phyloP scores from a whole-genome alignment of 148 eudicot species.

The Cornus kousa region DNA sequence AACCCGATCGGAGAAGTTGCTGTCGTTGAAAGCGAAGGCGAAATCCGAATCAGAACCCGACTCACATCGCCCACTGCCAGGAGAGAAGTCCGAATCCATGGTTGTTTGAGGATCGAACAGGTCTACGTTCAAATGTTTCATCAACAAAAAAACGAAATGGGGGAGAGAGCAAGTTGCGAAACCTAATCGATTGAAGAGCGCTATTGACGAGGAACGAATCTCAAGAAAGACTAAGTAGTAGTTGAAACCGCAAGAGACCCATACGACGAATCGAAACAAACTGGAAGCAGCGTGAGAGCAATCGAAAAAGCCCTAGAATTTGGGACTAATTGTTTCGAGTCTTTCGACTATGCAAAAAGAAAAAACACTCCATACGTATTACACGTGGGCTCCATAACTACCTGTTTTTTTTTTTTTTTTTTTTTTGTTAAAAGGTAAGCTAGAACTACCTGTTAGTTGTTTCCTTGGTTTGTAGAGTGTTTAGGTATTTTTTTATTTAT shows the following conservation, averaged over 20 bases:
- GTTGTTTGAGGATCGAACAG: slow-evolving; percentile 1
- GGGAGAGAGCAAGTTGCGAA: no score
- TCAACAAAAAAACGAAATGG: background rate
- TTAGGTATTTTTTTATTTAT: no score
- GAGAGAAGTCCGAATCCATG: slow-evolving; percentile 16
- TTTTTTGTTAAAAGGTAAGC: no score
- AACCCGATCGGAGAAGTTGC: slow-evolving; percentile 74
- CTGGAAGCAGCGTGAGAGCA: background rate
- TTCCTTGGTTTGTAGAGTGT: background rate
- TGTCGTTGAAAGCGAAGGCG: slow-evolving; percentile 70
- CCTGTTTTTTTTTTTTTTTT: no score
- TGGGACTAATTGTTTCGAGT: no score
- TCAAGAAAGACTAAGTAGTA: background rate
- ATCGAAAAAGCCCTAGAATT: background rate
- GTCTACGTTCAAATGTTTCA: slow-evolving; percentile 3
- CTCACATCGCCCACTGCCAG: background rate
- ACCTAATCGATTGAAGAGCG: background rate
- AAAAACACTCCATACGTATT: no score
- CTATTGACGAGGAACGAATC: background rate
- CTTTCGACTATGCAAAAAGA: no score
- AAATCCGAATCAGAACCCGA: slow-evolving; percentile 28
- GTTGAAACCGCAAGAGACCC: background rate
- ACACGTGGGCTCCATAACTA: no score
- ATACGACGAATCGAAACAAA: background rate
- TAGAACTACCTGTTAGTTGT: background rate